Evolutionary conservation across 306 rosid species (phyloP).

Genomic region (Begonia masoniana): DNA sequence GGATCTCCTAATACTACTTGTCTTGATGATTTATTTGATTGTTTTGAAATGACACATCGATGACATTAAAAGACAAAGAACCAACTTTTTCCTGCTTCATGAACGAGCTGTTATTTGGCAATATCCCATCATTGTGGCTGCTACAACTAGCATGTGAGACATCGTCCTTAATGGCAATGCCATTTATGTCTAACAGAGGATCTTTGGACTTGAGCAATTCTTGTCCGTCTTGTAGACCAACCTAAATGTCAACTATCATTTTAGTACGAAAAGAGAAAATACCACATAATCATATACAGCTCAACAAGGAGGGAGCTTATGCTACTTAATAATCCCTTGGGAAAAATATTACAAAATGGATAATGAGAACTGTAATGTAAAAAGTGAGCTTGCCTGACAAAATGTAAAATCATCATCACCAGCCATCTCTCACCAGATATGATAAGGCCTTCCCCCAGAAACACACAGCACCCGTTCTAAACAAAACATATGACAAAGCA

Average conservation of each 20-base stretch:
- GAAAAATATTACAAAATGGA: neutral
- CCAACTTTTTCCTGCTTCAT: conserved; percentile 51
- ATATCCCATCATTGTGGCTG: conserved; percentile 18
- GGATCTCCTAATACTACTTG: conserved; percentile 18
- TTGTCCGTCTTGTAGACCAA: conserved; percentile 27
- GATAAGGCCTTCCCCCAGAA: no score
- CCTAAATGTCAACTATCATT: conserved; percentile 34
- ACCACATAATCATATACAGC: neutral
- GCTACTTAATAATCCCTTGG: neutral
- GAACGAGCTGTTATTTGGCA: conserved; percentile 17
- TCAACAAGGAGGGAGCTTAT: neutral
- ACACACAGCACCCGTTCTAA: no score
- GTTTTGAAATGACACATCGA: conserved; percentile 26
- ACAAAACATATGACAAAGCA: no score
- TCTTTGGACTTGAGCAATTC: no score
- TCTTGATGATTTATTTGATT: conserved; percentile 11
- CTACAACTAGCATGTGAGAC: conserved; percentile 15
- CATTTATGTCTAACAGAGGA: conserved; percentile 48
- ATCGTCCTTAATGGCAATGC: conserved; percentile 36
- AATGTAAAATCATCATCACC: no score
- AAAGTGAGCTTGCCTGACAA: no score
- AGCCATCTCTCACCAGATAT: no score
- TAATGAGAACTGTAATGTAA: neutral
- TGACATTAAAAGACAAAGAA: conserved; percentile 63
- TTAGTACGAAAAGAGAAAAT: neutral